A percentile compares a stretch with the other conserved stretches of the same genome.
These are phyloP conservation scores for Melanogaster broomeanus DNA, from an alignment of 768 basidiomycete species.

Conservation along the genomic window DNA sequence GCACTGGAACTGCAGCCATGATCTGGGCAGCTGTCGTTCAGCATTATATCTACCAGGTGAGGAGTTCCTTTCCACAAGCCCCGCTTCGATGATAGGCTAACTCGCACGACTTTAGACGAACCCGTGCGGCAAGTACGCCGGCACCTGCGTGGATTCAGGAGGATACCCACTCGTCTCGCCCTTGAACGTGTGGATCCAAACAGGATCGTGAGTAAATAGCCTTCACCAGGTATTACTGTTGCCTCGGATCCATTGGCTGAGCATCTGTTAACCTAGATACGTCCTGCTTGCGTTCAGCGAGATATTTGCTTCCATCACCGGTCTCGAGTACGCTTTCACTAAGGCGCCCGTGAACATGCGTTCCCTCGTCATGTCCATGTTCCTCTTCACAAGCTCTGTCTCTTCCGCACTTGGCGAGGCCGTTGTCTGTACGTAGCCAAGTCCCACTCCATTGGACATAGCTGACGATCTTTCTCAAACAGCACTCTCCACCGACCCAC, in stretches of 20 bases:
- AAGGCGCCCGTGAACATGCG: conserved; percentile 91
- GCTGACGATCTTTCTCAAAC: conserved; percentile 6
- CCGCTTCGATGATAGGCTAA: not conserved
- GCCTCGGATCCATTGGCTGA: conserved; percentile 1
- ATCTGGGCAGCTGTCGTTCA: conserved; percentile 73
- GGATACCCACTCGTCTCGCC: conserved; percentile 60
- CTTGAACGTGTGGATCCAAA: conserved; percentile 79
- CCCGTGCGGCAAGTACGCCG: conserved; percentile 50
- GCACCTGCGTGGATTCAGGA: conserved; percentile 48
- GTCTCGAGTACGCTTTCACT: conserved; percentile 86
- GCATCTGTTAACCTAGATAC: conserved; percentile 41
- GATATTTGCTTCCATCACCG: conserved; percentile 81
- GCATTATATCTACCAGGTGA: conserved; percentile 67
- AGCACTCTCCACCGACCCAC: conserved; percentile 69
- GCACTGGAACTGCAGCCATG: conserved; percentile 57
- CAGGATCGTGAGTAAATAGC: conserved; percentile 53
- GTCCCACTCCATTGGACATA: not conserved
- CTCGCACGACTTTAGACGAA: conserved; percentile 31
- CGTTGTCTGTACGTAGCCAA: conserved; percentile 56
- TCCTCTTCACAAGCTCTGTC: conserved; percentile 60
- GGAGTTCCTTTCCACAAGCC: not conserved
- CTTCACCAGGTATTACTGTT: not conserved
- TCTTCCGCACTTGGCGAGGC: conserved; percentile 68
- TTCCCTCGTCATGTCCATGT: conserved; percentile 77
- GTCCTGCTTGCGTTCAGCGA: conserved; percentile 66